Evolutionary conservation across 148 eudicot genomes (phyloP).

Genomic region (Rhododendron ferrugineum): DNA sequence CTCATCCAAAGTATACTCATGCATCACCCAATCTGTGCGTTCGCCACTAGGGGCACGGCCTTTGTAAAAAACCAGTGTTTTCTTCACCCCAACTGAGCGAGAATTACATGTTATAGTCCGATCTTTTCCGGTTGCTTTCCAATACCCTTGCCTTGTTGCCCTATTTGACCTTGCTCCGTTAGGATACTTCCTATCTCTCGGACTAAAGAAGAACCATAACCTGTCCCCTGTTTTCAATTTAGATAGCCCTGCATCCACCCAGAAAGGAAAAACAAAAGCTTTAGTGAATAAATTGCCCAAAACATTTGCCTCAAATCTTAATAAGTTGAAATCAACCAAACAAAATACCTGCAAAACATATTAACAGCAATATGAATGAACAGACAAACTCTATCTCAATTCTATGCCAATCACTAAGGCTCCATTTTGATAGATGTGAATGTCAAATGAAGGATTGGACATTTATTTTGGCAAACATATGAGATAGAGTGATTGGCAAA

Average conservation of each 20-base stretch:
- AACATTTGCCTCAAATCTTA: background rate
- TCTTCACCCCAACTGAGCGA: constrained; percentile 74
- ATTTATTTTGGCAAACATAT: background rate
- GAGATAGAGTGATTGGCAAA: background rate
- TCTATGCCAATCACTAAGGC: background rate
- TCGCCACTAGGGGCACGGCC: constrained; percentile 88
- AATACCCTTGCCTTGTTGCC: constrained; percentile 75
- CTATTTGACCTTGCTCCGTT: constrained; percentile 84
- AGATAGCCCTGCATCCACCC: constrained; percentile 33
- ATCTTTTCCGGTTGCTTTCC: constrained; percentile 99
- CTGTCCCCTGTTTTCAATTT: constrained; percentile 76
- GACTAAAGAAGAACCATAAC: constrained; percentile 94
- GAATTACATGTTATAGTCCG: constrained; percentile 53
- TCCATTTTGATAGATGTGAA: background rate
- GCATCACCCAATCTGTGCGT: constrained; percentile 99
- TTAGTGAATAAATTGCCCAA: constrained; percentile 11
- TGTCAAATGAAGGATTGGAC: background rate
- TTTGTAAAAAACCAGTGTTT: constrained; percentile 74
- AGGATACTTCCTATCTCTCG: constrained; percentile 85
- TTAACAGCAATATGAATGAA: background rate
- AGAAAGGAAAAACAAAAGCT: background rate
- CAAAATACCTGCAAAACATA: background rate
- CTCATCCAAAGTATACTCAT: constrained; percentile 76
- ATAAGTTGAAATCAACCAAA: background rate
- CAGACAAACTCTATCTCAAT: background rate